Base-by-base conservation (phyloP, 768 basidiomycete species). In the Suillus bovinus region DNA sequence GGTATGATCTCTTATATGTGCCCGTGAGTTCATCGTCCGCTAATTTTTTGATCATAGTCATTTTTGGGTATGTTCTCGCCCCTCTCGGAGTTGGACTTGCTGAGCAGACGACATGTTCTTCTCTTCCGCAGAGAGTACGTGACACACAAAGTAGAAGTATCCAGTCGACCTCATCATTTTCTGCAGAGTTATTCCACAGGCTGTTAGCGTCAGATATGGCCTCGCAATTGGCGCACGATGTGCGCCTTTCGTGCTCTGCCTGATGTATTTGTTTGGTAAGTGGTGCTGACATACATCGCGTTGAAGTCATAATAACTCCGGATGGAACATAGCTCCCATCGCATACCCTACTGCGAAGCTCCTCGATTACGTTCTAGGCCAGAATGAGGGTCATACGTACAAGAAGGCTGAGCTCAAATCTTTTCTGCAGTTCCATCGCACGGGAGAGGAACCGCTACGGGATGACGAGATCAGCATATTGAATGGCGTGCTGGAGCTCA, bases 401-500 rank as follows among this genome's bases (percentile, higher is more conserved):
- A 93, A 92, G 69, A 93, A 93, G 72, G 90, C 90, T 0, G 87
- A 89, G 62, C 80, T 90, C 46, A 89, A n/a, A 66, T 88, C 87
- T 0, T 93, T 94, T 76, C 80, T 93, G 14, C 86, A 88, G 59
- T 91, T 93, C 71, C 90, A 93, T 68, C 84, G 89, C 29, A 85
- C 82, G 0, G 91, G 90, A 7, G 85, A 90, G 67, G 91, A 93
- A 52, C 82, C 82, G 0, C 80, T 93, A 1, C 80, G 90, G 5
- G 91, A 93, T 69, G 91, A 93, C 59, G 91, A 93, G 69, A 90
- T 93, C 41, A 81, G 84, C 62, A 93, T 93, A 52, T 76, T 93
- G 53, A 92, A 91, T 68, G 90, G 90, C 2, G 90, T 92, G 1
- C 72, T 91, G 60, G 91, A 92, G 68, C 80, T 93, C 55, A 91